Evolutionary conservation across 2,329 filamentous ascomycete genomes (phyloP), one percentile per base, ranked within the genome.

Genomic region (Meredithiella fracta): DNA sequence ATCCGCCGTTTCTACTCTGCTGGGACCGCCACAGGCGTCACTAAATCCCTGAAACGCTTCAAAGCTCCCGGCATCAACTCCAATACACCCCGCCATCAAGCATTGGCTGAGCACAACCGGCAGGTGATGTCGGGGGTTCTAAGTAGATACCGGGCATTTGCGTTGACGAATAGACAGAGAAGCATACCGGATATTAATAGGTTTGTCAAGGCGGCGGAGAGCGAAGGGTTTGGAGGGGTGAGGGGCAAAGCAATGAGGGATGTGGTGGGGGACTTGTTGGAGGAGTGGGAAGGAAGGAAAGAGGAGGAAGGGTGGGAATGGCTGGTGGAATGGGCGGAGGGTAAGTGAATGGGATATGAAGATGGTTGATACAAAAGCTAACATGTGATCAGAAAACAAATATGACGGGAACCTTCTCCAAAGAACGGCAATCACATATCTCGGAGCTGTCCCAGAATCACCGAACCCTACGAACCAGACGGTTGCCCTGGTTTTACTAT

Each of bases 211-310:
- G 54, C 50, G 9, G 47, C 53, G n/a, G 25, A 50, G 37, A 8
- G 29, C 2, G 22, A 42, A 1, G 54, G 54, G 15, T 47, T 58
- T 31, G 15, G 14, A 14, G 50, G 52, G 17, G 57, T 51, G 9
- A 55, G 25, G 34, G 50, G 47, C 11, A 58, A 55, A 40, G 50
- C 54, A 17, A 52, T 56, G 34, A 42, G 53, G 11, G 44, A 54
- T 15, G 54, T 55, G n/a, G 26, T 55, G 15, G 47, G 40, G 14
- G 47, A 37, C 5, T 26, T 59, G 5, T n/a, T 44, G 15, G n/a
- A n/a, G n/a, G 40, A 22, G 40, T 44, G 40, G 40, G 15, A n/a
- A n/a, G 40, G 5, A 5, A 34, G 29, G 11, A 11, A 44, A 7
- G n/a, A 7, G 40, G 40, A 47, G 11, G 31, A 51, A 20, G 47